These are phyloP conservation scores for Ustilago loliicola DNA, from an alignment of 1,284 basidiomycete genomes.

Conservation along the genomic window DNA sequence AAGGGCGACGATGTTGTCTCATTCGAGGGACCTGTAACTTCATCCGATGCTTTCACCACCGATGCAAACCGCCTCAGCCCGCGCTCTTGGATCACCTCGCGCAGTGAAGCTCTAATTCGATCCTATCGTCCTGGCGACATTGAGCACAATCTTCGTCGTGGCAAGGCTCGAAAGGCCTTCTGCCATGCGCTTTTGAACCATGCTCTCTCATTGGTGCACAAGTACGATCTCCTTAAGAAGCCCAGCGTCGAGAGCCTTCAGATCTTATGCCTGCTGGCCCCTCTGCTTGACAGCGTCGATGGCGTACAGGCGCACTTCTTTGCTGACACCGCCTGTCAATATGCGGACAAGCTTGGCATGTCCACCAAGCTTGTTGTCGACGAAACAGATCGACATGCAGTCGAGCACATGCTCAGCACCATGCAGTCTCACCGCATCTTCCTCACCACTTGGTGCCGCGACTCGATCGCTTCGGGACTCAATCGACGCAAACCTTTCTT, in stretches of 20 bases:
- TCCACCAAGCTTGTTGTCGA: constrained; percentile 48
- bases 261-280: constrained; percentile 52
- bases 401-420: constrained; percentile 45
- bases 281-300: constrained; percentile 56
- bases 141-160: constrained; percentile 56
- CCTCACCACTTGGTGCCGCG: constrained; percentile 56
- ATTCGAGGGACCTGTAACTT: constrained; percentile 8
- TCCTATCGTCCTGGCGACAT: constrained; percentile 41
- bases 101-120: constrained; percentile 31
- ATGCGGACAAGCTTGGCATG: constrained; percentile 45
- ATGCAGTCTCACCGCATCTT: constrained; percentile 61
- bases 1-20: constrained; percentile 19
- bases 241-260: constrained; percentile 57
- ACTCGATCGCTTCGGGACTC: constrained; percentile 54
- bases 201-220: constrained; percentile 62
- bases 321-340: constrained; percentile 26
- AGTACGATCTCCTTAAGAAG: constrained; percentile 61
- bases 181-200: constrained; percentile 60
- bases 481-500: constrained; percentile 43
- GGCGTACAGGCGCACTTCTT: constrained; percentile 37
- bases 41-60: constrained; percentile 1
- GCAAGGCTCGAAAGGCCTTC: constrained; percentile 61
- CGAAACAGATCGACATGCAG: constrained; percentile 40
- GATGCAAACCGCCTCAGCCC: constrained; percentile 38
- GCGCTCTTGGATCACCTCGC: constrained; percentile 36